A percentile compares a stretch with the other conserved stretches of the same genome.
These are phyloP conservation scores for Anastatica hierochuntica DNA, from an alignment of 345 rosid genomes.

Conservation along the genomic window DNA sequence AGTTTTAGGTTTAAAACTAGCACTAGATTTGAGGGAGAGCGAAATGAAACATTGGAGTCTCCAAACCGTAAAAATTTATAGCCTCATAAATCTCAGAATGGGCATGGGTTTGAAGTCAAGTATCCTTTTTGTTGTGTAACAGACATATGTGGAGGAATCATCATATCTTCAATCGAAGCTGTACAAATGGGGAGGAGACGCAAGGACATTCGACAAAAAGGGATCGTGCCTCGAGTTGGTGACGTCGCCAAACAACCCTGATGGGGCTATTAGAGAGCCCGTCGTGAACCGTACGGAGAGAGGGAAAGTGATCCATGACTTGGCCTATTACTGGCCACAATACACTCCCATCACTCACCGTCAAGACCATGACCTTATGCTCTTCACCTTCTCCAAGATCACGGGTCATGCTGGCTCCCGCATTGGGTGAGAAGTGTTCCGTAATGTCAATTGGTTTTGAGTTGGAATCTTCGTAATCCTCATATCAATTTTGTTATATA, in stretches of 20 bases:
- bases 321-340: constrained; percentile 91
- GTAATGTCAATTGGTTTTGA: no score
- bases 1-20: no score
- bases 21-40: no score
- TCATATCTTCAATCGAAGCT: constrained; percentile 41
- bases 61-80: no score
- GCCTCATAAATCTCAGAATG: no score
- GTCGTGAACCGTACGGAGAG: constrained; percentile 38
- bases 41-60: no score
- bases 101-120: no score
- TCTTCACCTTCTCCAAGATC: constrained; percentile 81
- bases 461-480: no score
- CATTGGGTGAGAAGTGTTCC: constrained; percentile 45
- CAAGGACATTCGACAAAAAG: constrained; percentile 34
- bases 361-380: constrained; percentile 65
- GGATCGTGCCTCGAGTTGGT: constrained; percentile 62
- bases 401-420: constrained; percentile 92
- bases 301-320: constrained; percentile 58
- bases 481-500: neutral
- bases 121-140: constrained; percentile 7
- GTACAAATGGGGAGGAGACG: constrained; percentile 83
- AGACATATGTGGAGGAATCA: constrained; percentile 55
- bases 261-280: constrained; percentile 50
- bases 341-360: constrained; percentile 49
- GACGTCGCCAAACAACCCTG: constrained; percentile 82